These are phyloP conservation scores for Aureobasidium sp. DNA, from an alignment of 2,329 filamentous ascomycete genomes.

Conservation along the genomic window DNA sequence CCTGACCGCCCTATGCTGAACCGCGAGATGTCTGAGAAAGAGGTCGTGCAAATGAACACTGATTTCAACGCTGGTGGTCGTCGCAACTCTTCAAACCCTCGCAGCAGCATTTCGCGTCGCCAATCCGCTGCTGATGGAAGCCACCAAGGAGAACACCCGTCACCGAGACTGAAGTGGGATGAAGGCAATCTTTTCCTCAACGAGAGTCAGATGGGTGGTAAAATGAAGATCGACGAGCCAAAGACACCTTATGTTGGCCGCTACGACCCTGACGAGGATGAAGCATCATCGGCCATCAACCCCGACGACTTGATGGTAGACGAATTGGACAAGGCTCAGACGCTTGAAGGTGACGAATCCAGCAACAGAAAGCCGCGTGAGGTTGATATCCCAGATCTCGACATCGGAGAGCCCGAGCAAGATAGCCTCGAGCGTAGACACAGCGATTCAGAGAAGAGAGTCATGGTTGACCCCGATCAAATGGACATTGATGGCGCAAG, in stretches of 20 bases:
- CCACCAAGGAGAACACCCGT: slow-evolving; percentile 62
- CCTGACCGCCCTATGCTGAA: slow-evolving; percentile 46
- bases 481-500: slow-evolving; percentile 50
- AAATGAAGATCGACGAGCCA: slow-evolving; percentile 99
- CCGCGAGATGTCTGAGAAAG: slow-evolving; percentile 75
- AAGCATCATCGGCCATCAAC: slow-evolving; percentile 73
- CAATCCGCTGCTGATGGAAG: slow-evolving; percentile 63
- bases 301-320: slow-evolving; percentile 75
- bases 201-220: slow-evolving; percentile 93
- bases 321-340: slow-evolving; percentile 65
- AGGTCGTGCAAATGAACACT: slow-evolving; percentile 94
- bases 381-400: slow-evolving; percentile 91
- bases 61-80: slow-evolving; percentile 93
- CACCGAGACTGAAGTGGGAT: slow-evolving; percentile 94
- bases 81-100: slow-evolving; percentile 79
- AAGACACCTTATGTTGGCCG: slow-evolving; percentile 97
- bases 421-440: slow-evolving; percentile 41
- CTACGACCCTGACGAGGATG: slow-evolving; percentile 91
- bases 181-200: slow-evolving; percentile 98
- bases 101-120: slow-evolving; percentile 75
- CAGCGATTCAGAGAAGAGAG: slow-evolving; percentile 73
- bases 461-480: slow-evolving; percentile 69
- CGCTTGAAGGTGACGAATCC: slow-evolving; percentile 33
- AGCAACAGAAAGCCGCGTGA: slow-evolving; percentile 53
- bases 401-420: slow-evolving; percentile 89